Evolutionary conservation across 1,284 basidiomycete species (phyloP), one percentile per base, ranked within the genome.

Genomic region (Amylostereum chailletii): DNA sequence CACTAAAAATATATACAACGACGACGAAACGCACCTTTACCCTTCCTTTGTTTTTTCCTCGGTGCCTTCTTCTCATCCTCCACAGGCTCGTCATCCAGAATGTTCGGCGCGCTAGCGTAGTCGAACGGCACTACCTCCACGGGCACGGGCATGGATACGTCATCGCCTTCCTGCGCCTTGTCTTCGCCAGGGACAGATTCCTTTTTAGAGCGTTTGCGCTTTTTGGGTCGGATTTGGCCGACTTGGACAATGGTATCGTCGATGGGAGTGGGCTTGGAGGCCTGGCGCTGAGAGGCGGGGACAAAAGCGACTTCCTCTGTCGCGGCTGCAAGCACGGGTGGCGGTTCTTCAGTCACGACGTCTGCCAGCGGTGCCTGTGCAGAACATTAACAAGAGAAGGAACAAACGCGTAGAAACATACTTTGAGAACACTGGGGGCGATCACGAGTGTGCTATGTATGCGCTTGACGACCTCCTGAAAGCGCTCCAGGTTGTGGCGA

Each of bases 231-330:
- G 46, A 71, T 68, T 34, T 81, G 80, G 3, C 84, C 86, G 19
- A 89, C 85, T 5, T 84, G 71, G 3, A 90, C 76, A 50, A 90
- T 81, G 1, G 79, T 71, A 59, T 88, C 85, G 49, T 75, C 76
- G 33, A 71, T 68, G 8, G 69, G 62, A 30, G 65, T 61, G 2
- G 53, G 42, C 46, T 51, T 51, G 40, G 40, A 48, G 4, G 55
- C 53, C 47, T 65, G 65, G 40, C 75, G 74, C 59, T 79, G 72
- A 5, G 74, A 62, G 3, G 76, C 71, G 49, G 86, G 84, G n/a
- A 89, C 69, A 55, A 80, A 89, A 4, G 86, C 77, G 5, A 89
- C 76, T 62, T 88, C 83, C 43, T 79, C 72, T 48, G 38, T 40
- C 36, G 52, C 50, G 8, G 45, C 49, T 5, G 39, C 53, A 2